Base-by-base conservation (phyloP, 1,284 basidiomycete species). In the Ganoderma boninense region DNA sequence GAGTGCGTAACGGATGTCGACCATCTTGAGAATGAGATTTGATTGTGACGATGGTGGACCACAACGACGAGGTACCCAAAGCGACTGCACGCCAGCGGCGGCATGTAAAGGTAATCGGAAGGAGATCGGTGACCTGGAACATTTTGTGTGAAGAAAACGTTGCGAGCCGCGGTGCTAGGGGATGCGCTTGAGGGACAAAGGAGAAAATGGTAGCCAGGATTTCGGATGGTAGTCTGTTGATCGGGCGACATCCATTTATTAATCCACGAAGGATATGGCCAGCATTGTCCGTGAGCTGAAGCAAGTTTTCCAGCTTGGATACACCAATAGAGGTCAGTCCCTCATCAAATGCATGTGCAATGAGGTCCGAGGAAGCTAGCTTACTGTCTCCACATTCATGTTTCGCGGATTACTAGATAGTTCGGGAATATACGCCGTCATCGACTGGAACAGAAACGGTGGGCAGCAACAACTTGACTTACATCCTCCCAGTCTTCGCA, bases 11-110 rank as follows among this genome's bases (percentile, higher is more conserved):
- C 8, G 38, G 38, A 60, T 11, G 32, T 60, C 7, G n/a, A 20
- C 59, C 59, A 11, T 52, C n/a, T 52, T 52, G 6, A 16, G 38
- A 4, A 1, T 35, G 11, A 32, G 8, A 10, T 20, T 35, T 40
- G 38, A 14, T 23, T 11, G 40, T 18, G 8, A 60, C n/a, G n/a
- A 60, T 8, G 13, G 59, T 40, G 4, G 59, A 60, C 59, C 59
- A 60, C 59, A 60, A 18, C n/a, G 7, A 40, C 11, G 59, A 23
- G 20, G 59, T 40, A n/a, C 20, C 11, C 38, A 42, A 42, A 40
- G 59, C 59, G 38, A 42, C 59, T 23, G 42, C 59, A 42, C 59
- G 59, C 38, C 59, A 60, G 23, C 40, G 59, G 20, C 38, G 59
- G 11, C 59, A 60, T 40, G 59, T 60, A 23, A 38, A 18, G 10